Percentiles rank a stretch among this genome's conserved stretches.
Conservation (phyloP, 1,139 yeast species). For the Kodamaea suecica region DNA sequence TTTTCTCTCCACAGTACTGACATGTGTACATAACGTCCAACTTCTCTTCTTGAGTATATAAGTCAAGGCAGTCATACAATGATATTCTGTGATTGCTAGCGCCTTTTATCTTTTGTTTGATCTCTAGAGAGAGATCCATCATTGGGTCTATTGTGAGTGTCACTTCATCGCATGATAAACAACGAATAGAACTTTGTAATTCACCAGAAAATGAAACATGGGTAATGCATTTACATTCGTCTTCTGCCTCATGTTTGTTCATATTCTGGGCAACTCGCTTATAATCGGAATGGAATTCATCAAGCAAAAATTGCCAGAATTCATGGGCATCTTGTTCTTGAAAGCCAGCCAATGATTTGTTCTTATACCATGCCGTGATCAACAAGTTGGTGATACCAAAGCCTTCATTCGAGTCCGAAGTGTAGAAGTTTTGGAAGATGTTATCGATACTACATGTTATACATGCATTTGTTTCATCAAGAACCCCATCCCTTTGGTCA, state of each 20-base stretch:
- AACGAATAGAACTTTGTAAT: slow-evolving; percentile 68
- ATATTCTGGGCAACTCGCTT: slow-evolving; percentile 23
- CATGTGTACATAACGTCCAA: slow-evolving; percentile 76
- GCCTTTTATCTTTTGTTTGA: slow-evolving; percentile 29
- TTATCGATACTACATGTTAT: slow-evolving; percentile 81
- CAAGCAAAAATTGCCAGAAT: slow-evolving; percentile 85
- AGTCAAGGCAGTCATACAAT: slow-evolving; percentile 64
- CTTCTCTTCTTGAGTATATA: slow-evolving; percentile 74
- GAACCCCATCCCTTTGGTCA: slow-evolving; percentile 21
- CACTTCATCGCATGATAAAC: slow-evolving; percentile 62
- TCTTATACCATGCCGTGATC: slow-evolving; percentile 80
- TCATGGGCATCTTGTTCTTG: slow-evolving; percentile 98
- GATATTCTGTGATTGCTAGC: slow-evolving; percentile 17
- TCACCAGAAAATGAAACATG: slow-evolving; percentile 79
- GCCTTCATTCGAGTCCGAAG: slow-evolving; percentile 55
- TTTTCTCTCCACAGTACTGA: slow-evolving; percentile 54
- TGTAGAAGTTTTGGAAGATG: slow-evolving; percentile 64
- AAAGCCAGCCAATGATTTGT: slow-evolving; percentile 84
- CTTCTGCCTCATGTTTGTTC: slow-evolving; percentile 11
- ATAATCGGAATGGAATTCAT: slow-evolving; percentile 70
- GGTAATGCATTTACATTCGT: slow-evolving; percentile 67
- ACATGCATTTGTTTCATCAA: slow-evolving; percentile 51
- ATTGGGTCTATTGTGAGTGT: slow-evolving; percentile 82
- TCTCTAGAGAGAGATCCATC: slow-evolving; percentile 83
- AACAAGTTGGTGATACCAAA: slow-evolving; percentile 73